Evolutionary conservation across 148 eudicot genomes (phyloP).

Genomic region (Rhododendron mucronatum): DNA sequence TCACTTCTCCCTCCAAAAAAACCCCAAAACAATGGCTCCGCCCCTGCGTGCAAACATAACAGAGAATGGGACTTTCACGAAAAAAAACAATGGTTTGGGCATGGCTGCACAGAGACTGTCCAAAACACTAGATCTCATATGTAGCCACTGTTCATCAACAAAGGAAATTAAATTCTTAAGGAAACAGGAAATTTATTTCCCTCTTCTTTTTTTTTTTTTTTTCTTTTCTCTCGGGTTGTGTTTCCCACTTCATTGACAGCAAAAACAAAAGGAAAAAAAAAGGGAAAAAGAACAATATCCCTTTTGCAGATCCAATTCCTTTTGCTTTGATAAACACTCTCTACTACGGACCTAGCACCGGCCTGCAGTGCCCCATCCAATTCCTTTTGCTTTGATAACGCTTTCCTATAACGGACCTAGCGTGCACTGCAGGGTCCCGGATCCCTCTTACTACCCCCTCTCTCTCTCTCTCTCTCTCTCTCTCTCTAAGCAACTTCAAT

Average conservation of each 20-base stretch:
- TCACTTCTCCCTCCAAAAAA: too few species aligned
- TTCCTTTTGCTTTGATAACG: not conserved
- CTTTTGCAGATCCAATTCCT: conserved; percentile 22
- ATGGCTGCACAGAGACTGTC: conserved; percentile 9
- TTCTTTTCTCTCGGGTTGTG: conserved; percentile 11
- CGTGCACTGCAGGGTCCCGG: not conserved
- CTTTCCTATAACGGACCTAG: too few species aligned
- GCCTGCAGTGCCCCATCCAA: too few species aligned
- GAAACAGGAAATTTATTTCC: conserved; percentile 20
- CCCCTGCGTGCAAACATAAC: too few species aligned
- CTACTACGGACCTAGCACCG: not conserved
- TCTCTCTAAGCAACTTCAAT: conserved; percentile 1
- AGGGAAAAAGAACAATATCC: conserved; percentile 13
- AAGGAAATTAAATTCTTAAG: conserved; percentile 18
- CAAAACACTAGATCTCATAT: conserved; percentile 6
- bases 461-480: too few species aligned
- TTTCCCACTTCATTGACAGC: conserved; percentile 15
- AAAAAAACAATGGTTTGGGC: not conserved
- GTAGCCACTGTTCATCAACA: conserved; percentile 15
- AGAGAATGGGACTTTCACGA: conserved; percentile 16
- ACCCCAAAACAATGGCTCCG: too few species aligned
- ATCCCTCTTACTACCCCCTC: not conserved
- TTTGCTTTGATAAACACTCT: conserved; percentile 10
- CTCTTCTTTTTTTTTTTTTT: not conserved
- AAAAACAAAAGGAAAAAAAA: not conserved